Base-by-base conservation (phyloP, 176 grass and related monocot species). In the Themeda triandra region DNA sequence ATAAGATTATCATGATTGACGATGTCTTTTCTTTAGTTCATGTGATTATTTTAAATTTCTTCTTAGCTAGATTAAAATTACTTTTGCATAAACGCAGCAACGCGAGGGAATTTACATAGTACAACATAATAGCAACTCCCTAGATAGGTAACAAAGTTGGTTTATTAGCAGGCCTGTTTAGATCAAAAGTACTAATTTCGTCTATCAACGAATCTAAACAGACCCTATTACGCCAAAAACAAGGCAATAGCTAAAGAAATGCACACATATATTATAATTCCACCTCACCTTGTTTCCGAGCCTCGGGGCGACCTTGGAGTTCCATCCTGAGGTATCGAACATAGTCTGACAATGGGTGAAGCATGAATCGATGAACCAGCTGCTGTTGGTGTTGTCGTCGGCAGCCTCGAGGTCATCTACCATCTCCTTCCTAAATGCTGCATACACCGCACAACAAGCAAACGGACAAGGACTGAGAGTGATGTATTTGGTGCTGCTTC, bases 331-430 rank as follows among this genome's bases (percentile, higher is more conserved):
- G 45, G 71, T 83, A 25, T 53, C 66, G 6, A n/a, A 86, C 19
- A 42, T 19, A 41, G 87, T 77, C 84, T 97, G 94, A 76, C 89
- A 97, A 66, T 97, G 94, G 15, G 46, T 59, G 73, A 88, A 97
- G 78, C 94, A 94, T 25, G 94, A 97, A 81, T 94, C 85, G 13
- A 92, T 66, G 75, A 97, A 97, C 39, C 86, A 17, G 13, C 89
- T 92, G 82, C 53, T 72, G 23, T 86, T 25, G 23, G 12, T 74
- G 8, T 83, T 89, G 17, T 66, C 36, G 21, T 64, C 27, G 40
- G 56, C 42, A 37, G n/a, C 78, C 36, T 59, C 80, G 51, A 96
- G 41, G 30, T 73, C 84, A 80, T 86, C 35, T 6, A 96, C 25
- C 32, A 93, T 63, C 17, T 27, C 68, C 12, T 67, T 40, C 66